These are phyloP conservation scores for Microbotryum saponariae DNA, from an alignment of 1,284 basidiomycete species.

Conservation along the genomic window DNA sequence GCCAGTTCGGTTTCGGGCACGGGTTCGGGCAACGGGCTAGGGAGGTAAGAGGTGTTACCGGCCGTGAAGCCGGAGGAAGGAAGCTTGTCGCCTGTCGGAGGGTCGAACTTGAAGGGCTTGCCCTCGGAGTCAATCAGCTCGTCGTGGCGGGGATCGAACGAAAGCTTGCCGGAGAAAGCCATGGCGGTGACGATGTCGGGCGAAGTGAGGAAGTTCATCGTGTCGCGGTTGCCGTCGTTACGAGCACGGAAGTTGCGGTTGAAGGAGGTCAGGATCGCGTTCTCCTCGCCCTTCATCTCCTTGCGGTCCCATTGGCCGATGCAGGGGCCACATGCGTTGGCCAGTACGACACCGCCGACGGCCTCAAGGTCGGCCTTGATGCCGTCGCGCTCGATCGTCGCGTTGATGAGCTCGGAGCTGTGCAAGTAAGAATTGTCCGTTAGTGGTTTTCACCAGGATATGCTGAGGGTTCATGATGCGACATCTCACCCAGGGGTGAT, in stretches of 20 bases:
- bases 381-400: conserved; percentile 91
- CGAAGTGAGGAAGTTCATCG: conserved; percentile 98
- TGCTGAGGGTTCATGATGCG: background rate
- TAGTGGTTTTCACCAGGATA: no score
- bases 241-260: conserved; percentile 97
- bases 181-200: conserved; percentile 91
- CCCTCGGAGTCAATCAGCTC: conserved; percentile 52
- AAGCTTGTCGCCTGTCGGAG: conserved; percentile 77
- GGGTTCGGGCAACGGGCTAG: conserved; percentile 59
- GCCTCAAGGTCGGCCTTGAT: conserved; percentile 69
- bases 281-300: conserved; percentile 82
- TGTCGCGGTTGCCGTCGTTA: conserved; percentile 90
- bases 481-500: conserved; percentile 66
- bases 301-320: conserved; percentile 98
- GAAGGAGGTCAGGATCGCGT: conserved; percentile 94
- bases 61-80: conserved; percentile 74
- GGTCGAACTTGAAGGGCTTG: conserved; percentile 68
- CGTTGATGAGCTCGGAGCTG: conserved; percentile 89
- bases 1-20: conserved; percentile 66
- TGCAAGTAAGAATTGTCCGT: background rate
- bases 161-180: conserved; percentile 86
- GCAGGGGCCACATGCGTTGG: conserved; percentile 97
- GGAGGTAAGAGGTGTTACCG: conserved; percentile 73
- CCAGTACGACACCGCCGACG: conserved; percentile 84
- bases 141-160: conserved; percentile 91